Evolutionary conservation across 768 basidiomycete species (phyloP).

Genomic region (Xerocomellus dryophilus): DNA sequence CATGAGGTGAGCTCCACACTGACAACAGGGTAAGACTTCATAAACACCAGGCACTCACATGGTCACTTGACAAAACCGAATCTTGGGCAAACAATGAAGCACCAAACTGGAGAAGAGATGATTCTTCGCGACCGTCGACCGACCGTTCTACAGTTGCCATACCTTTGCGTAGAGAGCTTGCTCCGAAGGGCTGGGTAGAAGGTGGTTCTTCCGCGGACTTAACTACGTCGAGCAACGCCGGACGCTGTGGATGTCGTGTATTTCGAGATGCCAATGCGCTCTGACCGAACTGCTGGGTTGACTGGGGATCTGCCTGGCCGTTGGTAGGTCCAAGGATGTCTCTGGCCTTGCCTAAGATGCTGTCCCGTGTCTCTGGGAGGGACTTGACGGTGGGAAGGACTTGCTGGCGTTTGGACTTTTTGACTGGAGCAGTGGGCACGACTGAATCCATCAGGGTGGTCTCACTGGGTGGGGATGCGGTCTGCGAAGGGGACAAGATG

Average conservation of each 20-base stretch:
- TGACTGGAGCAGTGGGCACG: slow-evolving; percentile 46
- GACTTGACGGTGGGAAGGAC: slow-evolving; percentile 43
- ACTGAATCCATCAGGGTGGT: slow-evolving; percentile 53
- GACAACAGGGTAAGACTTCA: background rate
- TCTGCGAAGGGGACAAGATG: background rate
- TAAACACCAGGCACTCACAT: slow-evolving; percentile 10
- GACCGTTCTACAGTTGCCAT: background rate
- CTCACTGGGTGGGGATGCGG: background rate
- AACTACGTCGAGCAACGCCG: background rate
- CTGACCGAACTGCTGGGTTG: slow-evolving; percentile 35
- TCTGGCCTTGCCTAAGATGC: slow-evolving; percentile 39
- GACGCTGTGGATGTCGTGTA: background rate
- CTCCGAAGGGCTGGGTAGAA: slow-evolving; percentile 41
- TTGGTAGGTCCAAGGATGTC: slow-evolving; percentile 28
- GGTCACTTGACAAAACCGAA: background rate
- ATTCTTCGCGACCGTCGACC: background rate
- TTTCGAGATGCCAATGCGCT: slow-evolving; percentile 28
- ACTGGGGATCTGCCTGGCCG: slow-evolving; percentile 6
- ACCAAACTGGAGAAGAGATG: background rate
- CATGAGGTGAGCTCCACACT: slow-evolving; percentile 2
- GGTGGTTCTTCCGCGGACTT: slow-evolving; percentile 12
- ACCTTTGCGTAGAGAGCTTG: slow-evolving; percentile 33
- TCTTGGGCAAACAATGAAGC: slow-evolving; percentile 23
- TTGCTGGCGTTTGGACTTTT: slow-evolving; percentile 39
- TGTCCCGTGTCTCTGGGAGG: slow-evolving; percentile 45